Evolutionary conservation across 1,139 yeast species (phyloP).

Genomic region (Magnusiomyces sp.): DNA sequence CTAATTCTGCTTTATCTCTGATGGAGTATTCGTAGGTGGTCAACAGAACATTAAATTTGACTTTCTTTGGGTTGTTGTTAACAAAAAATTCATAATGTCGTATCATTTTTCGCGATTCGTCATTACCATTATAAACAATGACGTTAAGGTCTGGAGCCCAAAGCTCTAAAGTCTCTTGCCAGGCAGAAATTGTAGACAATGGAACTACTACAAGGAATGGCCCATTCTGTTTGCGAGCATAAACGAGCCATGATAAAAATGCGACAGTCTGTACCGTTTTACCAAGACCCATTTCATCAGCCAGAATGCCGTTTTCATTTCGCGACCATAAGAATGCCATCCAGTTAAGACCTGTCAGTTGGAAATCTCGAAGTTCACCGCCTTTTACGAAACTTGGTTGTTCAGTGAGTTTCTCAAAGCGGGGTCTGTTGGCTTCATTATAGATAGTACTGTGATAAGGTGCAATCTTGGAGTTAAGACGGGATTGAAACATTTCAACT

Average conservation of each 20-base stretch:
- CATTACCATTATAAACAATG: conserved; percentile 87
- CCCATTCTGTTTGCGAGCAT: conserved; percentile 91
- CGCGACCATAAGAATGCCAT: conserved; percentile 99
- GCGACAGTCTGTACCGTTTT: conserved; percentile 96
- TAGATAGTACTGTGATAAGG: conserved; percentile 78
- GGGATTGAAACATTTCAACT: conserved; percentile 73
- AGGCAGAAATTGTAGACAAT: conserved; percentile 89
- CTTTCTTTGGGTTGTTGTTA: conserved; percentile 45
- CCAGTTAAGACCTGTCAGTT: conserved; percentile 96
- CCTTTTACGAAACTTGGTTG: conserved; percentile 89
- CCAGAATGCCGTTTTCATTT: conserved; percentile 93
- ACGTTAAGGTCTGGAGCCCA: conserved; percentile 98
- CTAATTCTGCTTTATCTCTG: conserved; percentile 75
- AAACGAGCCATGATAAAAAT: conserved; percentile 87
- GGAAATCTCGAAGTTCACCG: conserved; percentile 94
- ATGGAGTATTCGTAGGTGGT: conserved; percentile 95
- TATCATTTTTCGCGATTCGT: conserved; percentile 72
- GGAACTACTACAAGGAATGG: conserved; percentile 97
- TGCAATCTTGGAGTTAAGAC: conserved; percentile 73
- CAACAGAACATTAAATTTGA: conserved; percentile 77
- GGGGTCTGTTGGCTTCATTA: conserved; percentile 61
- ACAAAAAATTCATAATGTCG: conserved; percentile 79
- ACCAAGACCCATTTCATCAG: conserved; percentile 99
- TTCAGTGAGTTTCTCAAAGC: conserved; percentile 72
- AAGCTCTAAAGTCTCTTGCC: conserved; percentile 97